Evolutionary conservation across 139 green algal genomes (phyloP).

Genomic region (Chlorella ohadii): DNA sequence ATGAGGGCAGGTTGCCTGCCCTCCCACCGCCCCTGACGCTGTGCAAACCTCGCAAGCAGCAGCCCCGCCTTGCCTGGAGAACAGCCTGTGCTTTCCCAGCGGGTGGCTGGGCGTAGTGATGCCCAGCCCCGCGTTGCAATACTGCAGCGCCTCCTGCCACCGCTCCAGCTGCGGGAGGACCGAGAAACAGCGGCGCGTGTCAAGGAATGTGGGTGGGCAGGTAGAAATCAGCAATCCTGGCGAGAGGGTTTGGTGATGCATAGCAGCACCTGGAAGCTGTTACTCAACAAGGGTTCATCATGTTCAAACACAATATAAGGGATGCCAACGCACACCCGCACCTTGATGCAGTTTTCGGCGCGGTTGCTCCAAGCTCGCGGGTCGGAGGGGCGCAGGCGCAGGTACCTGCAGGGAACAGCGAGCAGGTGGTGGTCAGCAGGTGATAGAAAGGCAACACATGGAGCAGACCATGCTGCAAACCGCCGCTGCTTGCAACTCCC

Average conservation of each 20-base stretch:
- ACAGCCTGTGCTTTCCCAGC: neutral
- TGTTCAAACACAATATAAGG: no score
- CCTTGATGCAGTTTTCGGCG: slow-evolving; percentile 18
- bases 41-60: no score
- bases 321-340: neutral
- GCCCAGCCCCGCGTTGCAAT: slow-evolving; percentile 4
- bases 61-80: neutral
- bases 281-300: no score
- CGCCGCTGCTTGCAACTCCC: no score
- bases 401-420: slow-evolving; percentile 8
- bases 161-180: neutral
- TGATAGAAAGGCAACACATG: no score
- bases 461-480: no score
- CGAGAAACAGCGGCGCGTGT: no score
- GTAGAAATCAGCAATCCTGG: no score
- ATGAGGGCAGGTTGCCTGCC: neutral
- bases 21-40: neutral
- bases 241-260: no score
- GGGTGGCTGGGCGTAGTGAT: neutral
- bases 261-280: no score
- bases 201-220: no score
- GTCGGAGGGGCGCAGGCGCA: slow-evolving; percentile 13
- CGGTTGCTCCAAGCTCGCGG: slow-evolving; percentile 22
- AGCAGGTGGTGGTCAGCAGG: neutral
- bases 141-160: slow-evolving; percentile 16